Conservation (phyloP, 2,329 filamentous ascomycete species). For the Penicillium decumbens region DNA sequence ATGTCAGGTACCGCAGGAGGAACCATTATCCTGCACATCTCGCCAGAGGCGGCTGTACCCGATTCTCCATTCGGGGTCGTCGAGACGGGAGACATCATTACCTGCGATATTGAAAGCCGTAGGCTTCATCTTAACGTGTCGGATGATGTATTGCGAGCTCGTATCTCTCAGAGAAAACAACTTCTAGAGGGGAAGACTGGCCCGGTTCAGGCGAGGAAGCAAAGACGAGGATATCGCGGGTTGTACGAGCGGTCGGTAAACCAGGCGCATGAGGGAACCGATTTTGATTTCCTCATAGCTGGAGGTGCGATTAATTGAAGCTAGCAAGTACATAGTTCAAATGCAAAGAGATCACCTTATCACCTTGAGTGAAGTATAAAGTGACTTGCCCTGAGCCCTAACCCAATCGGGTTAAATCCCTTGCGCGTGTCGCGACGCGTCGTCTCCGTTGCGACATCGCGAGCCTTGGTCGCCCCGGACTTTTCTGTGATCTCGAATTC, state of each 20-base stretch:
- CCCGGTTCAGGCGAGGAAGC: constrained; percentile 22
- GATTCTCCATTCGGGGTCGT: constrained; percentile 49
- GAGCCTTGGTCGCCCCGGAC: constrained; percentile 11
- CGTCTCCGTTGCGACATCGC: constrained; percentile 6
- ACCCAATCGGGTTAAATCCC: constrained; percentile 25
- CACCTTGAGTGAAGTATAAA: not conserved
- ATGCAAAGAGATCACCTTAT: not conserved
- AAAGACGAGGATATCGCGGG: constrained; percentile 37
- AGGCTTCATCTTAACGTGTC: constrained; percentile 41
- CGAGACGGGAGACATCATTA: constrained; percentile 47
- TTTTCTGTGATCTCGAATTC: constrained; percentile 2
- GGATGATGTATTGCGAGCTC: constrained; percentile 39
- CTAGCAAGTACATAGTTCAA: not conserved
- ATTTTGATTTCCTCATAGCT: constrained; percentile 39
- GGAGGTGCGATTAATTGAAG: constrained; percentile 10
- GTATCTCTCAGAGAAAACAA: constrained; percentile 34
- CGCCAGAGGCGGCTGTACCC: constrained; percentile 48
- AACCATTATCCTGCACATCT: constrained; percentile 52
- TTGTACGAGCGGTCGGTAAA: constrained; percentile 43
- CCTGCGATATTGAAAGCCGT: constrained; percentile 44
- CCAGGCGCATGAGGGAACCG: constrained; percentile 40
- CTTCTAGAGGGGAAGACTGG: constrained; percentile 7
- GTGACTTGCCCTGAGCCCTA: constrained; percentile 31
- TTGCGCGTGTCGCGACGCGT: constrained; percentile 29
- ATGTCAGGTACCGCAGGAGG: constrained; percentile 55